Base-by-base conservation (phyloP, 2,329 filamentous ascomycete genomes). In the Claviceps sp. region DNA sequence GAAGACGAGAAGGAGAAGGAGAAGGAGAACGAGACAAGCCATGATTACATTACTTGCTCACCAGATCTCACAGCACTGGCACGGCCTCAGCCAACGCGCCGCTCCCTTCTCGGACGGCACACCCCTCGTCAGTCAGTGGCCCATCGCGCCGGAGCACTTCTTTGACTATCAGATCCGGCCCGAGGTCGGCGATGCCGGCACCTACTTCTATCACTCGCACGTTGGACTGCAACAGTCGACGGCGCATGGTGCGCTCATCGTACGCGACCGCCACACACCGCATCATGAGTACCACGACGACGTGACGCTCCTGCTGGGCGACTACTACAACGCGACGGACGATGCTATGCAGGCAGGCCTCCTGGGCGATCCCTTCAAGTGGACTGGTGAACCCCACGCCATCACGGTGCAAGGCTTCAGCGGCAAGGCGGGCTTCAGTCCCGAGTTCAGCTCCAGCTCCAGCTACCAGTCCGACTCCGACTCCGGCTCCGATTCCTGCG, bases 201-300 rank as follows among this genome's bases (percentile, higher is more conserved):
- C 80, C 0, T 85, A 84, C 59, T 84, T 82, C 60, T 85, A 85
- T 59, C 82, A 85, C 60, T 84, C 81, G 0, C 82, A 85, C 55
- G 71, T 85, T 16, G 80, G 73, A 0, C 77, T 84, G 53, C 81
- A 85, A 59, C 76, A 55, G 24, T 47, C 22, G n/a, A 51, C 49
- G 4, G 52, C 49, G 16, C 38, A 34, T 1, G 52, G 52, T 16
- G n/a, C 49, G 5, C 46, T 54, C 8, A 49, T 54, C 17, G 52
- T 54, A 13, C 19, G 48, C 8, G 48, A 53, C 39, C 1, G 8
- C 11, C 14, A 1, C 8, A 5, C 19, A 2, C 30, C 46, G 7
- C 49, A 49, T 14, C 48, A 49, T 17, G 7, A 46, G 13, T 41
- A 40, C 11, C 30, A 54, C 16, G 52, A 42, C 4, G 52, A 54